These are phyloP conservation scores for Trichoderma semiorbis DNA, from an alignment of 2,329 filamentous ascomycete species.

Conservation along the genomic window DNA sequence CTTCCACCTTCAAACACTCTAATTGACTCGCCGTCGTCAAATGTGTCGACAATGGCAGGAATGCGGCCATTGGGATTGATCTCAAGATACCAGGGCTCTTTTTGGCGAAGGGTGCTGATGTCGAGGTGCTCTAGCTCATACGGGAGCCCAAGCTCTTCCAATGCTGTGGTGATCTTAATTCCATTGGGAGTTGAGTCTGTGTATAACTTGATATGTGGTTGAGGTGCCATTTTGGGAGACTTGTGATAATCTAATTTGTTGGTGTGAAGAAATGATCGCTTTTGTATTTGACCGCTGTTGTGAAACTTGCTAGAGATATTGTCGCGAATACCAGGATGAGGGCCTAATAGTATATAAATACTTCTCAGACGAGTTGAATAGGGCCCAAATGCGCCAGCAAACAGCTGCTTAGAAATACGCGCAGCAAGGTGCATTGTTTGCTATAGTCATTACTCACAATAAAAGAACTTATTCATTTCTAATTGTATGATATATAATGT, in stretches of 20 bases:
- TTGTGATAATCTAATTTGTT: neutral
- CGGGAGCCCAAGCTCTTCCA: neutral
- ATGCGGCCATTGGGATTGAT: conserved; percentile 4
- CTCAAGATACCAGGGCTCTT: conserved; percentile 7
- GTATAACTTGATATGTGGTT: conserved; percentile 7
- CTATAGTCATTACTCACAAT: neutral
- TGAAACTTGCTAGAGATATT: neutral
- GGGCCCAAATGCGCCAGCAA: neutral
- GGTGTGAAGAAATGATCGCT: neutral
- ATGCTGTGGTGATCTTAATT: neutral
- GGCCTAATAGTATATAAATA: neutral
- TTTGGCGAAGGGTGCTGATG: neutral
- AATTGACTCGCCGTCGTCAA: neutral
- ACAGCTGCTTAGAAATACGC: neutral
- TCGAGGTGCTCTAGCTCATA: neutral
- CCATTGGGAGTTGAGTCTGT: conserved; percentile 4
- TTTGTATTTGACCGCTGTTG: neutral
- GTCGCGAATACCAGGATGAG: neutral
- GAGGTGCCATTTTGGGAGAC: neutral
- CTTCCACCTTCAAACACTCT: conserved; percentile 6
- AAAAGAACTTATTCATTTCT: neutral
- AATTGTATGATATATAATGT: neutral
- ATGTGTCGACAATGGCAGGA: conserved; percentile 6
- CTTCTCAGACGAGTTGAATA: neutral
- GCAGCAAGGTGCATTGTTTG: neutral